A percentile compares a stretch with the other conserved stretches of the same genome.
Conservation (phyloP, 2,329 filamentous ascomycete genomes). For the Colletotrichum australisinense region DNA sequence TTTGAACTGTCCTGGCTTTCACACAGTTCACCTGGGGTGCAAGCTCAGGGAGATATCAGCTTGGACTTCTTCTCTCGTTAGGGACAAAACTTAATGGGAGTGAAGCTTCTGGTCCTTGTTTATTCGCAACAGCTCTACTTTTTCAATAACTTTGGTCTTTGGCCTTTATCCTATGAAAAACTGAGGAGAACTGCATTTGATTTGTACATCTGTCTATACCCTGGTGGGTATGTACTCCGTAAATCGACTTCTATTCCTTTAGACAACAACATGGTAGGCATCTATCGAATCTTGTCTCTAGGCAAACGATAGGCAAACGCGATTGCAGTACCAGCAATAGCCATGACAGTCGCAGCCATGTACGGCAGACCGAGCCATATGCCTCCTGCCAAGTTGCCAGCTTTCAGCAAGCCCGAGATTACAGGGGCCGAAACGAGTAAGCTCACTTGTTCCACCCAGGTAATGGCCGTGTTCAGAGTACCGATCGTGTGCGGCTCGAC, state of each 20-base stretch:
- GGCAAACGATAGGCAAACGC: constrained; percentile 46
- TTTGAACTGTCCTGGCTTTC: too few species aligned
- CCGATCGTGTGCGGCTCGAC: constrained; percentile 66
- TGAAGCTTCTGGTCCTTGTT: too few species aligned
- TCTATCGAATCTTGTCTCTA: constrained; percentile 13
- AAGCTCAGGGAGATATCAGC: too few species aligned
- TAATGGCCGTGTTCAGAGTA: constrained; percentile 63
- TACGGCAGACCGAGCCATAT: constrained; percentile 63
- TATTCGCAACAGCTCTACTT: too few species aligned
- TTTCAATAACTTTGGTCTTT: too few species aligned
- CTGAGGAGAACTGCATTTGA: neutral
- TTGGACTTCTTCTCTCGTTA: too few species aligned
- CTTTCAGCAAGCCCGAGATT: constrained; percentile 58
- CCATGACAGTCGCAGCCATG: constrained; percentile 49
- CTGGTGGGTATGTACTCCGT: neutral
- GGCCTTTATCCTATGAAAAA: neutral
- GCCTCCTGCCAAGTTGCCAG: constrained; percentile 58
- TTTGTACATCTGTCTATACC: neutral
- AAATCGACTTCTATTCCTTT: neutral
- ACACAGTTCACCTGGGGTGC: too few species aligned
- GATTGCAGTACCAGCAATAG: constrained; percentile 42
- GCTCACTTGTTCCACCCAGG: constrained; percentile 62
- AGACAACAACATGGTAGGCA: neutral
- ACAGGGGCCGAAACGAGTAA: constrained; percentile 57
- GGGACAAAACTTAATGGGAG: too few species aligned